Evolutionary conservation across 2,329 filamentous ascomycete genomes (phyloP).

Genomic region (Alternaria panax): DNA sequence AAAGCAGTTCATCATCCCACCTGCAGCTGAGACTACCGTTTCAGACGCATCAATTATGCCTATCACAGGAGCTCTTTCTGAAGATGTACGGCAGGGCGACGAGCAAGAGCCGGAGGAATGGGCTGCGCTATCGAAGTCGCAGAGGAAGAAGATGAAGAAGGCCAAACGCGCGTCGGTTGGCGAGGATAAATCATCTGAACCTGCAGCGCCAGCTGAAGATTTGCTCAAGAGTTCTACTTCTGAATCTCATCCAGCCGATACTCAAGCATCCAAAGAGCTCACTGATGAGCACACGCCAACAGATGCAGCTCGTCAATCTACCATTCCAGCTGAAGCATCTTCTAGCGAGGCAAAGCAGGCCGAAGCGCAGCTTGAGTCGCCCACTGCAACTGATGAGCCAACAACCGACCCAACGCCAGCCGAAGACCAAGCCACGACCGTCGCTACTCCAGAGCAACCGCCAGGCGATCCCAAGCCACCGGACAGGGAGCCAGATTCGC

Average conservation of each 20-base stretch:
- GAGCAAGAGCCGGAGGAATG: conserved; percentile 19
- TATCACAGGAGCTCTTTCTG: background rate
- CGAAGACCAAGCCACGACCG: conserved; percentile 1
- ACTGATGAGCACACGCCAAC: background rate
- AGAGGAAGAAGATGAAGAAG: conserved; percentile 42
- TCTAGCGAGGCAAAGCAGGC: conserved; percentile 3
- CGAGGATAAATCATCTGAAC: conserved; percentile 20
- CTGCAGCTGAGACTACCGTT: background rate
- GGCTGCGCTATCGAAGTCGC: conserved; percentile 33
- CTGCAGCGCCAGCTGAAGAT: conserved; percentile 18
- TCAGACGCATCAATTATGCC: background rate
- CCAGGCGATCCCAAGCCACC: conserved; percentile 8
- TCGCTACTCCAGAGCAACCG: conserved; percentile 2
- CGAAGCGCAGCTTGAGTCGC: background rate
- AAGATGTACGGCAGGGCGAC: conserved; percentile 2
- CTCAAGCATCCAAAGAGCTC: background rate
- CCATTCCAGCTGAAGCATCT: background rate
- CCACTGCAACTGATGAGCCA: background rate
- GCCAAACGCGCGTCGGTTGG: conserved; percentile 30
- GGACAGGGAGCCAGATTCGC: conserved; percentile 16
- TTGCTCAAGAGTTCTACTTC: conserved; percentile 4
- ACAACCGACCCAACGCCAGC: background rate
- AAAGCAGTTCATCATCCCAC: background rate
- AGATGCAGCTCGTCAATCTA: background rate
- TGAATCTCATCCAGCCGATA: conserved; percentile 4